Evolutionary conservation across 805 yeast species (phyloP).

Genomic region (Candida jianshihensis): DNA sequence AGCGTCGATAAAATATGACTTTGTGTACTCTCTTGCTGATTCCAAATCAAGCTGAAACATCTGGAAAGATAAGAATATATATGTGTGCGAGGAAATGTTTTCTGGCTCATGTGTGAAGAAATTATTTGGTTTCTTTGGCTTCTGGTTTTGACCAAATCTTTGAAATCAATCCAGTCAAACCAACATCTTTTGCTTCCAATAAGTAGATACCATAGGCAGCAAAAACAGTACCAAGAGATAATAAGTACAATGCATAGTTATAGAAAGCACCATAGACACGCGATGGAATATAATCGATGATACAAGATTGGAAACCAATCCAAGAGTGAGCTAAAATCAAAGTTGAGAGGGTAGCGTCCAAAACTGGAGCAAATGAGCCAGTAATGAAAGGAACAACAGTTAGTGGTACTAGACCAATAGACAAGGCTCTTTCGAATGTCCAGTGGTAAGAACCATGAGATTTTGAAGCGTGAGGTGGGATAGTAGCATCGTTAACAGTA

Average conservation of each 20-base stretch:
- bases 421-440: slow-evolving; percentile 75
- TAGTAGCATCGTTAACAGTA: slow-evolving; percentile 86
- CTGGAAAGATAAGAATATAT: too few species aligned
- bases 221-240: slow-evolving; percentile 65
- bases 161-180: slow-evolving; percentile 59
- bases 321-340: slow-evolving; percentile 70
- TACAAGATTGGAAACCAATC: slow-evolving; percentile 85
- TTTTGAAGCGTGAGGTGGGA: slow-evolving; percentile 53
- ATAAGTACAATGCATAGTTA: slow-evolving; percentile 56
- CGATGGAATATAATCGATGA: slow-evolving; percentile 84
- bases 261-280: slow-evolving; percentile 80
- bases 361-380: slow-evolving; percentile 61
- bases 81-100: too few species aligned
- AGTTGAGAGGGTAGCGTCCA: slow-evolving; percentile 66
- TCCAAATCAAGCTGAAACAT: too few species aligned
- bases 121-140: slow-evolving; percentile 14
- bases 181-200: slow-evolving; percentile 74
- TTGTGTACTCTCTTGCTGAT: too few species aligned
- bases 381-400: slow-evolving; percentile 67
- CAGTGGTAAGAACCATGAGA: slow-evolving; percentile 87
- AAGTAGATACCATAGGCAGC: slow-evolving; percentile 72
- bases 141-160: slow-evolving; percentile 47
- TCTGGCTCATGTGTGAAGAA: too few species aligned
- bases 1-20: too few species aligned
- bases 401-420: slow-evolving; percentile 71